A percentile compares a stretch with the other conserved stretches of the same genome.
Evolutionary conservation across 495 filamentous ascomycete species (phyloP).

Genomic region (Echria macrotheca): DNA sequence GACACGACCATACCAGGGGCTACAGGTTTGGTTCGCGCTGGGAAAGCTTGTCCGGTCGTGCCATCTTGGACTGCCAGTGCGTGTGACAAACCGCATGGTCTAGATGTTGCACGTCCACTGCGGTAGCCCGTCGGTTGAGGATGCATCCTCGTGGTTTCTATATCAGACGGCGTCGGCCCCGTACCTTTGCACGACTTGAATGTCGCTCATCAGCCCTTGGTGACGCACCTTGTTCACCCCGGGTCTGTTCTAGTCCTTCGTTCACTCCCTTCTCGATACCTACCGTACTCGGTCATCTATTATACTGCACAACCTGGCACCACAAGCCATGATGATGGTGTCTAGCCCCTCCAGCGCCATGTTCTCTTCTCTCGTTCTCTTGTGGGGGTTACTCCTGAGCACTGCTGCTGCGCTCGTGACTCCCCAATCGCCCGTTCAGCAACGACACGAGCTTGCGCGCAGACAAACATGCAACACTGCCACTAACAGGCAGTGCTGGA

Average conservation of each 20-base stretch:
- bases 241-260: no score
- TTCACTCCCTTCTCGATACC: not conserved
- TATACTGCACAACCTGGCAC: not conserved
- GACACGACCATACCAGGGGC: no score
- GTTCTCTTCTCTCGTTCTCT: no score
- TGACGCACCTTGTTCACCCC: no score
- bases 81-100: constrained; percentile 13
- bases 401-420: constrained; percentile 5
- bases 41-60: constrained; percentile 4
- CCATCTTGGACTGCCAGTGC: not conserved
- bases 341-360: not conserved
- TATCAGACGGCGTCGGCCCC: constrained; percentile 7
- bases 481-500: constrained; percentile 34
- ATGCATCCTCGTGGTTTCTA: constrained; percentile 4
- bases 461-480: constrained; percentile 31
- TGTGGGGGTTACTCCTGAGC: constrained; percentile 13
- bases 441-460: constrained; percentile 13
- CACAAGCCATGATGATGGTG: constrained; percentile 3
- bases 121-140: constrained; percentile 2
- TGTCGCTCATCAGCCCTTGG: no score
- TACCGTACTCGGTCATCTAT: not conserved
- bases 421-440: not conserved
- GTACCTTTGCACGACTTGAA: no score
- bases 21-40: not conserved
- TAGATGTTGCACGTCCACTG: constrained; percentile 9